phyloP scores from a whole-genome alignment of 2,329 filamentous ascomycete genomes.

The Bipolaris zeicola region DNA sequence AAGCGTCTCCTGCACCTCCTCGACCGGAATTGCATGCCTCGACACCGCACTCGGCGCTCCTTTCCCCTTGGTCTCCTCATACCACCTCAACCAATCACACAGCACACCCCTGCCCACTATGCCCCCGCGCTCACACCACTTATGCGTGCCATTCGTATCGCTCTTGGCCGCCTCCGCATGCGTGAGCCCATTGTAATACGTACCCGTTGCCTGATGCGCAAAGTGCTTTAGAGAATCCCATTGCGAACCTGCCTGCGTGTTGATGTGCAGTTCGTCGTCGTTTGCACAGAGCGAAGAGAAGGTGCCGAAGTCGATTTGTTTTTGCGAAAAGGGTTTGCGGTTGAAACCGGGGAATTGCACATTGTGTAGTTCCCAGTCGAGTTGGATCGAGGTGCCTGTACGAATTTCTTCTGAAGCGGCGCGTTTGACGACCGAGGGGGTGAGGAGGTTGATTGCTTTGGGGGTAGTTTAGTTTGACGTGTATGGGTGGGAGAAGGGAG shows the following conservation, averaged over 20 bases:
- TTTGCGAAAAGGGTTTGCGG: slow-evolving; percentile 58
- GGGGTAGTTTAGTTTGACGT: too few species aligned
- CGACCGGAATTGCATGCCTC: slow-evolving; percentile 38
- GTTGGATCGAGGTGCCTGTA: slow-evolving; percentile 57
- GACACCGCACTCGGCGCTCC: slow-evolving; percentile 33
- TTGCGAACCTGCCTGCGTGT: slow-evolving; percentile 43
- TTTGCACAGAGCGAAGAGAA: slow-evolving; percentile 31
- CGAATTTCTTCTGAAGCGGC: slow-evolving; percentile 58
- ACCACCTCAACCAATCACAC: slow-evolving; percentile 42
- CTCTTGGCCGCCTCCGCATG: slow-evolving; percentile 32
- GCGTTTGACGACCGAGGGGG: slow-evolving; percentile 55
- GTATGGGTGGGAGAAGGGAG: too few species aligned
- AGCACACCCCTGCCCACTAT: slow-evolving; percentile 45
- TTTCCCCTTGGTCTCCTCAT: slow-evolving; percentile 37
- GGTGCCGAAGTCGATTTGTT: slow-evolving; percentile 55
- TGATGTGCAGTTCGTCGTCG: slow-evolving; percentile 43
- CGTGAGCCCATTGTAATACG: slow-evolving; percentile 41
- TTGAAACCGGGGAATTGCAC: slow-evolving; percentile 61
- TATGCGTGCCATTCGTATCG: slow-evolving; percentile 42
- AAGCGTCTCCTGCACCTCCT: slow-evolving; percentile 37
- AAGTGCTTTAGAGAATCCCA: slow-evolving; percentile 48
- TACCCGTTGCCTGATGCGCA: slow-evolving; percentile 37
- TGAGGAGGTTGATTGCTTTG: slow-evolving; percentile 51
- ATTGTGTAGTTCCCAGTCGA: slow-evolving; percentile 63
- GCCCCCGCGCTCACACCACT: slow-evolving; percentile 45